These are phyloP conservation scores for Aquilaria agallochum DNA, from an alignment of 441 rosid species.

Conservation along the genomic window DNA sequence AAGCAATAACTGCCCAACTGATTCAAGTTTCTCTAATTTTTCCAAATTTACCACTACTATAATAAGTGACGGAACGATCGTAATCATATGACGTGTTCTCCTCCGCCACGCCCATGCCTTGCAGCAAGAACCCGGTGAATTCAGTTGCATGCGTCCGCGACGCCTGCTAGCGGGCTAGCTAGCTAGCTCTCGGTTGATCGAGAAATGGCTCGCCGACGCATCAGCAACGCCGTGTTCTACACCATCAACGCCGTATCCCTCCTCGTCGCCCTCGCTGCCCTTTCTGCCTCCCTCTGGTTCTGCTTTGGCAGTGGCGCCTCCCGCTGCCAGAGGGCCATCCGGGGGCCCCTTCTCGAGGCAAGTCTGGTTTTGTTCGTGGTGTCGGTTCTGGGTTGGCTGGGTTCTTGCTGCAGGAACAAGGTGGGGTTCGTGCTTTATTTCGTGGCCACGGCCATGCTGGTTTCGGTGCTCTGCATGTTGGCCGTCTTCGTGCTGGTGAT, in stretches of 20 bases:
- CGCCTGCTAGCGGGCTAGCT: too few relatives aligned
- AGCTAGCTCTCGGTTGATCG: too few relatives aligned
- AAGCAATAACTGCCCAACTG: too few relatives aligned
- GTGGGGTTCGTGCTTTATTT: conserved; percentile 4
- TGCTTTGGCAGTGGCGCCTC: conserved; percentile 14
- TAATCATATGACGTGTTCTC: too few relatives aligned
- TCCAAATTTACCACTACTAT: too few relatives aligned
- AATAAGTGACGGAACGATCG: too few relatives aligned
- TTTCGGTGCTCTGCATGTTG: neutral
- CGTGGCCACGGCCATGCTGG: conserved; percentile 1
- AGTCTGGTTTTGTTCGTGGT: conserved; percentile 14
- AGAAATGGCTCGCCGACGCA: conserved; percentile 4
- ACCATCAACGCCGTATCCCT: conserved; percentile 14
- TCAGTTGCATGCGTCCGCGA: too few relatives aligned
- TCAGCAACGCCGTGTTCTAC: conserved; percentile 16
- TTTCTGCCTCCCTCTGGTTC: conserved; percentile 8
- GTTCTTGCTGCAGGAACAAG: neutral
- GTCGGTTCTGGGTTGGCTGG: conserved; percentile 15
- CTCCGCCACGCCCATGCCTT: too few relatives aligned
- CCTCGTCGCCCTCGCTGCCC: conserved; percentile 7
- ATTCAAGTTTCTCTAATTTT: too few relatives aligned
- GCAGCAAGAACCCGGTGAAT: too few relatives aligned
- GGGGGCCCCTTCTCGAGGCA: conserved; percentile 19
- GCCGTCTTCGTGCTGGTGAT: conserved; percentile 6
- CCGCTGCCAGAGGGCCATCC: conserved; percentile 23